These are phyloP conservation scores for Lodderomyces jiufengensis DNA, from an alignment of 1,139 yeast species.

Conservation along the genomic window DNA sequence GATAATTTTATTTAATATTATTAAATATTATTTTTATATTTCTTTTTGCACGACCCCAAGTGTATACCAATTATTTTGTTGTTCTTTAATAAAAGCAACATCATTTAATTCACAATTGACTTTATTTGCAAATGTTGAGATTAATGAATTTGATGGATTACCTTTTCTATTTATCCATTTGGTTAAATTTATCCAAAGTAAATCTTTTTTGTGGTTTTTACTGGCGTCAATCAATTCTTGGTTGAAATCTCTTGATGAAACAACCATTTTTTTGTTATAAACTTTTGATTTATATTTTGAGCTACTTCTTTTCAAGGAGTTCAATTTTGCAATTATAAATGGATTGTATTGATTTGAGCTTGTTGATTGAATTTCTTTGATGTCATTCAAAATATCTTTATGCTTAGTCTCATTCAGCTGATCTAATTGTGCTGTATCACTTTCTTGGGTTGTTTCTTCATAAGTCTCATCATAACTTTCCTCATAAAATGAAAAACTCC, in stretches of 20 bases:
- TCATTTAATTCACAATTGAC: not conserved
- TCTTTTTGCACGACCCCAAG: not conserved
- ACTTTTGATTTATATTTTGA: slow-evolving; percentile 4
- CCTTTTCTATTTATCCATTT: slow-evolving; percentile 12
- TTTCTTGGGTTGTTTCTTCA: not conserved
- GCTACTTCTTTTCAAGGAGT: slow-evolving; percentile 11
- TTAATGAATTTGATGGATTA: slow-evolving; percentile 7
- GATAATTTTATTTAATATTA: not conserved
- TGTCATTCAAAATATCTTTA: not conserved
- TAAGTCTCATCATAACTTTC: slow-evolving; percentile 5
- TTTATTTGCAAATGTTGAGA: not conserved
- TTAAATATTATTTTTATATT: not conserved
- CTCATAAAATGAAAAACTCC: slow-evolving; percentile 14
- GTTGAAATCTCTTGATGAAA: not conserved
- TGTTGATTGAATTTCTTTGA: not conserved
- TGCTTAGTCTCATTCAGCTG: slow-evolving; percentile 1
- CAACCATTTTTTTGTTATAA: slow-evolving; percentile 4
- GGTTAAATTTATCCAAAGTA: slow-evolving; percentile 8
- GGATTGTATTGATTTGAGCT: slow-evolving; percentile 10
- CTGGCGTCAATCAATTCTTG: not conserved
- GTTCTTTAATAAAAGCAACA: not conserved
- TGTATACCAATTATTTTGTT: slow-evolving; percentile 2
- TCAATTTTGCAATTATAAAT: slow-evolving; percentile 12
- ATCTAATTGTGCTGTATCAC: not conserved
- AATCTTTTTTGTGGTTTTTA: not conserved